A percentile compares a stretch with the other conserved stretches of the same genome.
These are phyloP conservation scores for Gracilaria gracilis DNA, from an alignment of 23 red algal genomes.

Conservation along the genomic window DNA sequence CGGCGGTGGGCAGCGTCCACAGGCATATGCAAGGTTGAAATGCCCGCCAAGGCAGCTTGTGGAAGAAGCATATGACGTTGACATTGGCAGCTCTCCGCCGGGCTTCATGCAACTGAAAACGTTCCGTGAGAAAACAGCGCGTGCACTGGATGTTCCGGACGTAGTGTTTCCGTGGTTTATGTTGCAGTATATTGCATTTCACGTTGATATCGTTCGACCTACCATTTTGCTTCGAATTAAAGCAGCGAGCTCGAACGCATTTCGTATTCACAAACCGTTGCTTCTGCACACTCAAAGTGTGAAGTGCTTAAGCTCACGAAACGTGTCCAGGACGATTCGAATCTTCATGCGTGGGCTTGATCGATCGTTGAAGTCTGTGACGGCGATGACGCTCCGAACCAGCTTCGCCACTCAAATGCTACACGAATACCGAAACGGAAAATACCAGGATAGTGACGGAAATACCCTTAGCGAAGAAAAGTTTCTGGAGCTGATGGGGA, in stretches of 20 bases:
- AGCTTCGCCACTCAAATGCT: conserved; percentile 36
- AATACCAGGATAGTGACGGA: background rate
- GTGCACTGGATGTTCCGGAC: conserved; percentile 7
- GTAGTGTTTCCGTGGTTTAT: conserved; percentile 7
- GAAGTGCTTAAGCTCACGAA: background rate
- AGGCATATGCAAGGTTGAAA: conserved; percentile 18
- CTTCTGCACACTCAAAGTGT: background rate
- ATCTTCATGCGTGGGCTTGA: background rate
- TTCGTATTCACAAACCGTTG: background rate
- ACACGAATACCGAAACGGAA: conserved; percentile 7
- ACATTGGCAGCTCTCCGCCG: too few species aligned
- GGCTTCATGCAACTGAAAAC: background rate
- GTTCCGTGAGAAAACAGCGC: conserved; percentile 12
- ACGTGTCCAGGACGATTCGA: background rate
- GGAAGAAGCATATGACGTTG: background rate
- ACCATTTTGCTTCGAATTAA: background rate
- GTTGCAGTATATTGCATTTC: background rate
- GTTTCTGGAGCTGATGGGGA: conserved; percentile 34
- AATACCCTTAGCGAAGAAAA: background rate
- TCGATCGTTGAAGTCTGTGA: background rate
- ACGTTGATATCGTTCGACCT: conserved; percentile 1
- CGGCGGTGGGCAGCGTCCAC: conserved; percentile 33
- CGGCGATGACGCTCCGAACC: conserved; percentile 32
- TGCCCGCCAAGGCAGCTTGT: background rate
- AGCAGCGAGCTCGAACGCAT: background rate